These are phyloP conservation scores for Termitomyces sp. DNA, from an alignment of 768 basidiomycete species.

Conservation along the genomic window DNA sequence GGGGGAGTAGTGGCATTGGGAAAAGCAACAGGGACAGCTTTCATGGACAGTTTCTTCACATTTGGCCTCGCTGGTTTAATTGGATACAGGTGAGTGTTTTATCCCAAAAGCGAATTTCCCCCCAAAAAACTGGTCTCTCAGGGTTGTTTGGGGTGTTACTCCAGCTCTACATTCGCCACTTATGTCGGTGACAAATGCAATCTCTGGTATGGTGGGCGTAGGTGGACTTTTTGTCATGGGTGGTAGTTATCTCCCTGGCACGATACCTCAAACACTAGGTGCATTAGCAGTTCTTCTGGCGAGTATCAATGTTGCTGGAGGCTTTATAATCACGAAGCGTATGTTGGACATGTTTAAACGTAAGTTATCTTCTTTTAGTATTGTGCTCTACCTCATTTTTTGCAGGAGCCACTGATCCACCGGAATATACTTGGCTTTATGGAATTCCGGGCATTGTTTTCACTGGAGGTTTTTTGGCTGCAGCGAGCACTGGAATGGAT, in stretches of 20 bases:
- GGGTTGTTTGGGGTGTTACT: slow-evolving; percentile 86
- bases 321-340: slow-evolving; percentile 85
- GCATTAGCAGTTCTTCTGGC: slow-evolving; percentile 83
- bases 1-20: slow-evolving; percentile 67
- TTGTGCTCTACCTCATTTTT: neutral
- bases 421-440: slow-evolving; percentile 85
- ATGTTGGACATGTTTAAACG: slow-evolving; percentile 95
- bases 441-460: slow-evolving; percentile 76
- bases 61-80: slow-evolving; percentile 84
- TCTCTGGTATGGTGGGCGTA: slow-evolving; percentile 55
- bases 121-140: slow-evolving; percentile 14
- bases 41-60: slow-evolving; percentile 88
- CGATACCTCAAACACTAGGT: slow-evolving; percentile 74
- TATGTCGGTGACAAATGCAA: slow-evolving; percentile 89
- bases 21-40: slow-evolving; percentile 72
- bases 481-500: slow-evolving; percentile 79
- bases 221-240: slow-evolving; percentile 92
- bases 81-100: slow-evolving; percentile 47
- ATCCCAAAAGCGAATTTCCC: neutral
- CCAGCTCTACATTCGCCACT: slow-evolving; percentile 86
- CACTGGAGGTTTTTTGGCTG: slow-evolving; percentile 76
- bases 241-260: slow-evolving; percentile 77
- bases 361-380: slow-evolving; percentile 22
- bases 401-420: slow-evolving; percentile 75
- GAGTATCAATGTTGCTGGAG: slow-evolving; percentile 84